Evolutionary conservation across 2,329 filamentous ascomycete species (phyloP), one percentile per base, ranked within the genome.

Genomic region (Fusarium cyanostomum): DNA sequence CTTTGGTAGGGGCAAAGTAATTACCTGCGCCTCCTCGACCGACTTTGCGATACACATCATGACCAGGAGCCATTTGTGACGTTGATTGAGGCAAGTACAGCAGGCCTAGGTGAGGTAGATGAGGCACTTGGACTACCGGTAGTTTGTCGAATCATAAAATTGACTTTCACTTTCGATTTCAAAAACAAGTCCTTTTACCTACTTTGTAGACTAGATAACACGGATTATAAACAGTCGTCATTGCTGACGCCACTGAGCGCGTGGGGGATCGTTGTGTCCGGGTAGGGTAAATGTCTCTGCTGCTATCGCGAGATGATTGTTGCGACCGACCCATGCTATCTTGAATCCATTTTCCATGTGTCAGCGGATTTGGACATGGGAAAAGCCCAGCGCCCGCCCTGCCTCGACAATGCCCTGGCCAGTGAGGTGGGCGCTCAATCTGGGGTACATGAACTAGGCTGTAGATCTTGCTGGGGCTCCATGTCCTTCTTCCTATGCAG

Each of bases 11-110:
- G 69, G 79, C 79, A 69, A 82, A 82, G 72, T 83, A 88, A 74
- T 90, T 90, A 49, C 87, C 87, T 7, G 86, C 86, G 45, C 87
- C 87, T 51, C 87, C 87, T 44, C 87, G 84, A 53, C 87, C 87
- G 37, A 82, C 79, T 56, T 80, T 80, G 64, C 79, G 79, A 64
- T 82, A 83, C 46, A 78, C 78, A 67, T 83, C 83, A 56, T 71
- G 67, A 33, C 73, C 68, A 52, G 66, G 55, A 33, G 70, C 44
- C 62, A 71, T 72, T 21, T 56, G 35, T 53, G 43, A 26, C 39
- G 41, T 48, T 44, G 16, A 39, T 31, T 24, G 12, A 28, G 13
- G 18, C 18, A 31, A 28, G 18, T 21, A 52, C 16, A 7, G 15
- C 16, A 45, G 43, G 43, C 37, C 28, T 45, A 42, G 43, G 27